Base-by-base conservation (phyloP, 768 basidiomycete genomes). In the Goffeauzyma gilvescens region DNA sequence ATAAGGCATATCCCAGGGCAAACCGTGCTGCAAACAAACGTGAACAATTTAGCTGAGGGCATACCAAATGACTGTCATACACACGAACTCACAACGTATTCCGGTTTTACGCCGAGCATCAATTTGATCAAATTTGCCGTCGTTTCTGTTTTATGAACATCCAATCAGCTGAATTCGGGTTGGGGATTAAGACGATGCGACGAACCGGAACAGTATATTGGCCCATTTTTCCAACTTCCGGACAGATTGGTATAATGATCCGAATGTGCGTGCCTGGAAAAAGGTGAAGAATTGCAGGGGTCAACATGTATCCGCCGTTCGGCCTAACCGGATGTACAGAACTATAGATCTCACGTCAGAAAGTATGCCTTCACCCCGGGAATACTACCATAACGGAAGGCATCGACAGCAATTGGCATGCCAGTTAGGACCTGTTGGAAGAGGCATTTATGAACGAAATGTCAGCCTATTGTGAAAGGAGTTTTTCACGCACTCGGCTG, bases 361-460 rank as follows among this genome's bases (percentile, higher is more conserved):
- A 93, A 85, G 61, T 95, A 95, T 0, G 87, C 82, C 22, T 75
- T 81, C 20, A 96, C 74, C 8, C 75, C 76, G 5, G 89, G 87
- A 37, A 98, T 87, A 21, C 71, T 69, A 5, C 90, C 93, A 59
- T 95, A 98, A 27, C 79, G 74, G 65, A 98, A 98, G 1, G 89
- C 93, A 58, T 98, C 93, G 0, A 98, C 93, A 13, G 90, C 86
- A 20, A 98, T 81, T 7, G 89, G 86, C 87, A 96, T 93, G 1
- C 93, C 90, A 53, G 84, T 81, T 52, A 96, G 60, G 18, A 70
- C 66, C 62, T 65, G 42, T 8, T 22, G 20, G 4, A 24, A 6
- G 1, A 22, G n/a, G 17, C 35, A 38, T 43, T 30, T 40, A 25
- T 39, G 26, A n/a, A 25, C 37, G 25, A 34, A 13, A 23, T 28